These are phyloP conservation scores for Leavenworthia alabamica DNA, from an alignment of 345 rosid genomes.

Conservation along the genomic window DNA sequence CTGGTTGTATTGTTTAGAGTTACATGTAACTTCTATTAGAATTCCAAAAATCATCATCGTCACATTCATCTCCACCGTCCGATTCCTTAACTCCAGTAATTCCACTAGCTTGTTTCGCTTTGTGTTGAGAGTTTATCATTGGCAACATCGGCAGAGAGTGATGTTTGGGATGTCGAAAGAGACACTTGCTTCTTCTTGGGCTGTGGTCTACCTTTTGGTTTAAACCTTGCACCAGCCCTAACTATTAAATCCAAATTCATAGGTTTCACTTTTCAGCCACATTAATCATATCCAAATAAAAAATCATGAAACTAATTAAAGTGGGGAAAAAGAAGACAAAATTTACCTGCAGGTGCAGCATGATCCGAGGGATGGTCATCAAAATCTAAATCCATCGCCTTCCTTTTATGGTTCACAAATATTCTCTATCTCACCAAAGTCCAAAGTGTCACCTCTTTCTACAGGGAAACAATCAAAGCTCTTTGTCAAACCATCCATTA, in stretches of 20 bases:
- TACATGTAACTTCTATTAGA: slow-evolving; percentile 17
- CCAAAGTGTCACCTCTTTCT: slow-evolving; percentile 1
- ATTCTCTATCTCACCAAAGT: neutral
- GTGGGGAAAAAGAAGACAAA: neutral
- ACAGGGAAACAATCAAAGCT: neutral
- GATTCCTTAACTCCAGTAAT: slow-evolving; percentile 22
- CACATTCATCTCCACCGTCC: slow-evolving; percentile 28
- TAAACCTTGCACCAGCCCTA: slow-evolving; percentile 31
- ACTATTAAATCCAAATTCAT: slow-evolving; percentile 7
- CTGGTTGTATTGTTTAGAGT: neutral
- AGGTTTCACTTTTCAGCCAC: slow-evolving; percentile 4
- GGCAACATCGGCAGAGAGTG: neutral
- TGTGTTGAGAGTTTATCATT: neutral
- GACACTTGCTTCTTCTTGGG: slow-evolving; percentile 20
- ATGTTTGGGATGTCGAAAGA: slow-evolving; percentile 15
- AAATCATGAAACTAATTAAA: neutral
- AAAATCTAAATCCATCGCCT: slow-evolving; percentile 25
- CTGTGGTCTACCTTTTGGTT: slow-evolving; percentile 29
- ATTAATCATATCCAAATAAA: neutral
- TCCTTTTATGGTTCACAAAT: neutral
- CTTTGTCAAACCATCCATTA: neutral
- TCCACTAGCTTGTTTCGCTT: slow-evolving; percentile 1
- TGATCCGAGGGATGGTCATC: slow-evolving; percentile 16
- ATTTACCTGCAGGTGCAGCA: slow-evolving; percentile 21
- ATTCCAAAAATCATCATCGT: slow-evolving; percentile 17